Evolutionary conservation across 2,329 filamentous ascomycete species (phyloP).

Genomic region (Bimuria novae-zelandiae): DNA sequence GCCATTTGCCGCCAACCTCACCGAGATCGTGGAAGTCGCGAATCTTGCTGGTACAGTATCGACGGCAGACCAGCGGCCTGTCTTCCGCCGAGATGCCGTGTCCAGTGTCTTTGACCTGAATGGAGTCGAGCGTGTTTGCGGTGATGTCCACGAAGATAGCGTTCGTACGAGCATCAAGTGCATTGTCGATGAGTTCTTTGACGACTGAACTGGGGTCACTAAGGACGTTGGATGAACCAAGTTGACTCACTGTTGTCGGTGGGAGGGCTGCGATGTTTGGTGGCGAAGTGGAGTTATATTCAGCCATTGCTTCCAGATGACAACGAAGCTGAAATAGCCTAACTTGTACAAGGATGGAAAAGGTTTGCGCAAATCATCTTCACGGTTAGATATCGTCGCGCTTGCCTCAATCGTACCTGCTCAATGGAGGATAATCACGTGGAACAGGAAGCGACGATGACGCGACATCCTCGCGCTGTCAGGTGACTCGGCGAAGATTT

Average conservation of each 20-base stretch:
- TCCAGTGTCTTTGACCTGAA: constrained; percentile 71
- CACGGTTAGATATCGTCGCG: constrained; percentile 3
- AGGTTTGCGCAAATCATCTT: neutral
- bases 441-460: constrained; percentile 19
- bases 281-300: constrained; percentile 3
- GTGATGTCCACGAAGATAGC: constrained; percentile 68
- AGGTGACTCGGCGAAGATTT: no score
- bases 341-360: neutral
- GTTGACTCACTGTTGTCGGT: constrained; percentile 53
- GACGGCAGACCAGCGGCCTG: constrained; percentile 64
- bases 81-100: constrained; percentile 68
- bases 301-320: constrained; percentile 15
- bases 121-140: constrained; percentile 67
- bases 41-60: constrained; percentile 77
- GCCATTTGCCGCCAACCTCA: constrained; percentile 59
- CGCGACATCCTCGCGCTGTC: constrained; percentile 19
- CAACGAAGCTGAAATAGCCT: neutral
- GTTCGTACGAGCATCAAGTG: constrained; percentile 72
- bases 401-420: constrained; percentile 26
- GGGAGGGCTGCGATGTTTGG: constrained; percentile 49
- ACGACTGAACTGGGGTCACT: constrained; percentile 65
- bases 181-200: constrained; percentile 80
- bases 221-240: constrained; percentile 66
- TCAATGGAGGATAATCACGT: constrained; percentile 3
- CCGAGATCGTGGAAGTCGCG: constrained; percentile 65